Evolutionary conservation across 2,329 filamentous ascomycete genomes (phyloP), one percentile per base, ranked within the genome.

Genomic region (Trichoderma endophyticum): DNA sequence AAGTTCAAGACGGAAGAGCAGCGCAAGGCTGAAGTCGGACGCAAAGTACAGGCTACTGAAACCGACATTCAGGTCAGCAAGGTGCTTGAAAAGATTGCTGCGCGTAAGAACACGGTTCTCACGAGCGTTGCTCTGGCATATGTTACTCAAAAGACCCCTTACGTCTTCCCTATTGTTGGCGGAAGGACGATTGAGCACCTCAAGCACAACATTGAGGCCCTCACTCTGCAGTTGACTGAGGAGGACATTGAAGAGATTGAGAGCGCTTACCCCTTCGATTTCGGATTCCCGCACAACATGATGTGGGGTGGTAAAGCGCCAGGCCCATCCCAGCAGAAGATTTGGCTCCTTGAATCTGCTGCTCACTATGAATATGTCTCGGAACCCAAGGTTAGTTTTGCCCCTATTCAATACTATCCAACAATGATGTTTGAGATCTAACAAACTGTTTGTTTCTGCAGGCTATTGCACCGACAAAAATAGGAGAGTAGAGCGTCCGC

Each of bases 141-240:
- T 77, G 89, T 94, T 15, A 87, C 92, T 85, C 86, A 89, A 74
- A 93, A 94, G 82, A 84, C 90, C 0, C 88, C 91, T 0, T 89
- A 93, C 76, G 90, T 94, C 14, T 93, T 93, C 77, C 92, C 92
- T 1, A 89, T 94, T 54, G 84, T 93, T 5, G 92, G 92, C 12
- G 90, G 90, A 0, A 86, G 91, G 12, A 93, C 90, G 75, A 80
- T 92, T 11, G 88, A 91, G 64, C 91, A 94, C 77, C 82, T 95
- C 54, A 87, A 90, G 77, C 86, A 85, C 71, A 94, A 93, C 76
- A 91, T 94, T 74, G 87, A 91, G 76, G 90, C 91, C 0, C 83
- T 95, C 48, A 84, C 83, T 1, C 82, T 94, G 56, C 81, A 85
- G 70, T 82, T 95, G 43, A 86, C 82, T 0, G 78, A 84, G 0